phyloP scores from a whole-genome alignment of 768 basidiomycete genomes.

The Agaricus bisporus region DNA sequence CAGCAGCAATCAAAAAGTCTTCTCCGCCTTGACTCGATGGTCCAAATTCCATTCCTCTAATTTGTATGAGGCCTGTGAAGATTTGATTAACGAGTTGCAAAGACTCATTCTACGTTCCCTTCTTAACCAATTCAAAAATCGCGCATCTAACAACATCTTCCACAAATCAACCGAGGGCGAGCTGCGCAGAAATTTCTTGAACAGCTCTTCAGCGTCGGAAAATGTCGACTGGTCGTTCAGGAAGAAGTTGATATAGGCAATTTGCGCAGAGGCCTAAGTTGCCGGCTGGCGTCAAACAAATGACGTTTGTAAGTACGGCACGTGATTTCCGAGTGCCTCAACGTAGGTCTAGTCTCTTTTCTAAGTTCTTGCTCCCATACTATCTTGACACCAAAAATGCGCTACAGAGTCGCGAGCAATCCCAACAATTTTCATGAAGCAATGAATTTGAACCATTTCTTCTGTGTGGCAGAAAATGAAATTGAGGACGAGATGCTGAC shows the following conservation, averaged over 20 bases:
- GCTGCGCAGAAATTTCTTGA: slow-evolving; percentile 77
- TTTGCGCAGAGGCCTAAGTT: slow-evolving; percentile 73
- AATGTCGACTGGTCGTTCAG: slow-evolving; percentile 58
- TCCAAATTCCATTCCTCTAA: slow-evolving; percentile 62
- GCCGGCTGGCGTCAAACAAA: too few relatives aligned
- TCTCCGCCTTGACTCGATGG: slow-evolving; percentile 39
- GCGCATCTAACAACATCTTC: too few relatives aligned
- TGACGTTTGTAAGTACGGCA: too few relatives aligned
- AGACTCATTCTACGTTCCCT: slow-evolving; percentile 7
- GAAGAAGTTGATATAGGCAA: slow-evolving; percentile 78
- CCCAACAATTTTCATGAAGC: too few relatives aligned
- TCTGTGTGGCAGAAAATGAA: too few relatives aligned
- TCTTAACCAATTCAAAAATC: slow-evolving; percentile 37
- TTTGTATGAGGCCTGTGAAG: slow-evolving; percentile 32
- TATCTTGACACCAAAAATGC: too few relatives aligned
- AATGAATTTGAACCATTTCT: too few relatives aligned
- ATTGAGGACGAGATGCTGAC: too few relatives aligned
- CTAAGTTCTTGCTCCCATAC: too few relatives aligned
- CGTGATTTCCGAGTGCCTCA: too few relatives aligned
- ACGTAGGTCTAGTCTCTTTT: too few relatives aligned
- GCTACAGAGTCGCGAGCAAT: too few relatives aligned
- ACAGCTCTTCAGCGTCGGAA: slow-evolving; percentile 79
- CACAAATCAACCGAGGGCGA: slow-evolving; percentile 89
- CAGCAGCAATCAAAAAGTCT: slow-evolving; percentile 46
- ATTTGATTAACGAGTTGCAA: slow-evolving; percentile 24